Conservation (phyloP, 169 alveolate genomes). For the Cryptosporidium sp. region DNA sequence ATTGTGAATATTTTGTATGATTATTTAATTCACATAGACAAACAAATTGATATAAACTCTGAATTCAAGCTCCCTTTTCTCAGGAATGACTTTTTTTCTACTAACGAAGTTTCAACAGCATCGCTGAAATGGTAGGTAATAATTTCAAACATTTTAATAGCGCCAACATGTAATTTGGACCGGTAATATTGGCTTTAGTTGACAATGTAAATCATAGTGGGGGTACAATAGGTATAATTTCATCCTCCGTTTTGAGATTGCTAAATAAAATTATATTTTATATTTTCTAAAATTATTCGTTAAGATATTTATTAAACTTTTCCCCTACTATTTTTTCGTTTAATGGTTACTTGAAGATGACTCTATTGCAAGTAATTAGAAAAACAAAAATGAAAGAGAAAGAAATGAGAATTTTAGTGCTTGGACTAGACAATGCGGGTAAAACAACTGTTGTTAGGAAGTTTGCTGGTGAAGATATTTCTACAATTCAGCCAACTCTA, state of each 20-base stretch:
- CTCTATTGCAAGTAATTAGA: slow-evolving; percentile 91
- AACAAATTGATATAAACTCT: not conserved
- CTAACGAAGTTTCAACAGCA: not conserved
- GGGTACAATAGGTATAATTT: not conserved
- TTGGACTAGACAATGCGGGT: slow-evolving; percentile 98
- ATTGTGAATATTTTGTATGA: slow-evolving; percentile 28
- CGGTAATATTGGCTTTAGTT: slow-evolving; percentile 34
- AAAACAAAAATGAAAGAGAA: slow-evolving; percentile 92
- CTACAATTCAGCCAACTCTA: slow-evolving; percentile 93
- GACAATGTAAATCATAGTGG: slow-evolving; percentile 1
- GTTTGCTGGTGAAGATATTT: slow-evolving; percentile 92
- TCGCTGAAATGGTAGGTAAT: slow-evolving; percentile 45
- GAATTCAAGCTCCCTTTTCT: slow-evolving; percentile 22
- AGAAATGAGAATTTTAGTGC: slow-evolving; percentile 93
- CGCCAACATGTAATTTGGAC: slow-evolving; percentile 24
- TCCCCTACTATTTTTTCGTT: not conserved
- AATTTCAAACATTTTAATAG: not conserved
- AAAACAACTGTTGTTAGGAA: slow-evolving; percentile 95
- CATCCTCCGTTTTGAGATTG: not conserved
- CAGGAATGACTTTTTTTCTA: slow-evolving; percentile 33
- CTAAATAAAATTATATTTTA: not conserved
- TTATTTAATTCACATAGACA: slow-evolving; percentile 35
- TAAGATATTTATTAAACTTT: not conserved
- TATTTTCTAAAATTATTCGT: not conserved
- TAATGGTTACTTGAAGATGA: slow-evolving; percentile 82